phyloP scores from a whole-genome alignment of 768 basidiomycete species.

The Pluteus cervinus region DNA sequence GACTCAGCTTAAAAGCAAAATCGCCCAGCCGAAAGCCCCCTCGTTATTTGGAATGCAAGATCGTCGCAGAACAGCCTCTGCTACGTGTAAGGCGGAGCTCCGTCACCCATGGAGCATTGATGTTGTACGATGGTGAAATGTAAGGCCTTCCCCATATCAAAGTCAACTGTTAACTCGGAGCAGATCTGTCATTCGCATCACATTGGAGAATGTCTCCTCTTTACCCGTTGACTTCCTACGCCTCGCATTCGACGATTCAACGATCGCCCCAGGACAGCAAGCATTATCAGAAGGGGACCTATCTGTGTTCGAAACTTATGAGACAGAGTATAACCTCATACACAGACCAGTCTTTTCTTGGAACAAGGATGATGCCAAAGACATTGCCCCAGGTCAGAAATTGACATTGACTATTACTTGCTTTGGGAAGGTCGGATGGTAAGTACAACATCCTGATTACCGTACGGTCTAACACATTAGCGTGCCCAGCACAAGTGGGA shows the following conservation, averaged over 20 bases:
- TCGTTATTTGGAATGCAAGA: conserved; percentile 72
- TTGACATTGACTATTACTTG: conserved; percentile 64
- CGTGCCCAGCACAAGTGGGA: conserved; percentile 69
- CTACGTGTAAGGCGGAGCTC: conserved; percentile 82
- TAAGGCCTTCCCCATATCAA: conserved; percentile 26
- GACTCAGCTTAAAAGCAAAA: conserved; percentile 21
- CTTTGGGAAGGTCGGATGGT: conserved; percentile 93
- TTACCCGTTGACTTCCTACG: conserved; percentile 82
- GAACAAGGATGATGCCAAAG: conserved; percentile 43
- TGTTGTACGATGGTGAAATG: conserved; percentile 95
- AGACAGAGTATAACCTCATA: conserved; percentile 79
- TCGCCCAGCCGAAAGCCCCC: conserved; percentile 19
- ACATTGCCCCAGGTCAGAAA: conserved; percentile 67
- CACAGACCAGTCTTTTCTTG: conserved; percentile 80
- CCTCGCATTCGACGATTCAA: conserved; percentile 88
- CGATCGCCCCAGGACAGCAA: conserved; percentile 69
- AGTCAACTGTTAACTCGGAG: conserved; percentile 2
- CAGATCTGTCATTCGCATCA: conserved; percentile 81
- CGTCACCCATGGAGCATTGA: conserved; percentile 89
- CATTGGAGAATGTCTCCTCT: conserved; percentile 83
- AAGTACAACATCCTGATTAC: conserved; percentile 21
- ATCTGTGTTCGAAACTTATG: conserved; percentile 81
- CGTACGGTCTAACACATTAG: conserved; percentile 11
- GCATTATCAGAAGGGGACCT: conserved; percentile 76
- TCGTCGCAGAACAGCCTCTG: conserved; percentile 84